A percentile compares a stretch with the other conserved stretches of the same genome.
phyloP scores from a whole-genome alignment of 179 eudicot species.

The Beta macrorhiza region DNA sequence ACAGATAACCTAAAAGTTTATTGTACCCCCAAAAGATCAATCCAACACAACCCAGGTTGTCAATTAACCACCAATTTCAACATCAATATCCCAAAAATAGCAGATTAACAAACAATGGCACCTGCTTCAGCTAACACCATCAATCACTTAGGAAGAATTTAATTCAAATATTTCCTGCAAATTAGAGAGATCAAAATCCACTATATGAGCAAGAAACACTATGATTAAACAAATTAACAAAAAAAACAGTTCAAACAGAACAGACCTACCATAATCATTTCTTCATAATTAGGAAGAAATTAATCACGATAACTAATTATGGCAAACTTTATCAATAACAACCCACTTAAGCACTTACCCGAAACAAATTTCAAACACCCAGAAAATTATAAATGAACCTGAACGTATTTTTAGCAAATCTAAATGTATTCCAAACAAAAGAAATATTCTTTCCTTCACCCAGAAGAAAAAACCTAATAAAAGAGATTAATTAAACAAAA shows the following conservation, averaged over 20 bases:
- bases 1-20: not conserved
- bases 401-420: not conserved
- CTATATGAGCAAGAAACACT: not conserved
- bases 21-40: not conserved
- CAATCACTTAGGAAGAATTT: not conserved
- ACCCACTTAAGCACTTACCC: not conserved
- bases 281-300: not conserved
- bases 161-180: slow-evolving; percentile 26
- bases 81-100: not conserved
- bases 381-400: not conserved
- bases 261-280: not conserved
- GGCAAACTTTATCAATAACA: not conserved
- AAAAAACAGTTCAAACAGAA: slow-evolving; percentile 2
- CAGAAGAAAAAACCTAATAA: not conserved
- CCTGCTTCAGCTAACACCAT: slow-evolving; percentile 20
- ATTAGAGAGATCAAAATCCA: not conserved
- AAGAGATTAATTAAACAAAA: not conserved
- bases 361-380: not conserved
- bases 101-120: not conserved
- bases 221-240: not conserved
- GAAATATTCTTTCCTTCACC: not conserved
- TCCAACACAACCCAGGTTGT: slow-evolving; percentile 15
- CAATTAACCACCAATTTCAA: slow-evolving; percentile 15
- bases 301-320: not conserved
- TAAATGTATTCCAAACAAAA: not conserved